These are phyloP conservation scores for Escovopsis sp. DNA, from an alignment of 2,329 filamentous ascomycete genomes.

Conservation along the genomic window DNA sequence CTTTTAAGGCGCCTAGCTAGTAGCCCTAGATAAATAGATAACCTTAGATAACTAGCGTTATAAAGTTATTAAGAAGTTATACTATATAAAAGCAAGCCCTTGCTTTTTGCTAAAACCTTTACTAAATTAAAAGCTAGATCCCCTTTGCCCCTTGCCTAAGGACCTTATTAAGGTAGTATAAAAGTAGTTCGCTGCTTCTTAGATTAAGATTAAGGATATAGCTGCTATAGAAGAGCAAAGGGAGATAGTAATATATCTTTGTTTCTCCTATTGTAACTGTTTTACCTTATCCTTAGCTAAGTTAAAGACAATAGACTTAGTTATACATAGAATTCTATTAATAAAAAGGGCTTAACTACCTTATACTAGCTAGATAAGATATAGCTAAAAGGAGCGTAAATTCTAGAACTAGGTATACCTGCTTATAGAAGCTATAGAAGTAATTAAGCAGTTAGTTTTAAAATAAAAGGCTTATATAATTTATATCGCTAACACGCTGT, in stretches of 20 bases:
- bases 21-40: not conserved
- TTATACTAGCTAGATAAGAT: too few species aligned
- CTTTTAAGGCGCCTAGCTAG: not conserved
- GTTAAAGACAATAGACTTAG: too few species aligned
- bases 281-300: too few species aligned
- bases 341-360: not conserved
- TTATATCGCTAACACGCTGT: too few species aligned
- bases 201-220: not conserved
- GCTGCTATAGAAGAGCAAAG: too few species aligned
- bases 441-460: too few species aligned
- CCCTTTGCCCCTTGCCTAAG: not conserved
- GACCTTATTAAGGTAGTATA: not conserved
- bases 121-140: not conserved
- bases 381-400: too few species aligned
- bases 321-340: not conserved
- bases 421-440: not conserved
- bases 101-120: not conserved
- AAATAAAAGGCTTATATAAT: too few species aligned
- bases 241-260: too few species aligned
- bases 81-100: not conserved
- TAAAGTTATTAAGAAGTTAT: not conserved
- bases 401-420: not conserved
- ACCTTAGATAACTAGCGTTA: not conserved
- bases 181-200: not conserved
- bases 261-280: not conserved